Base-by-base conservation (phyloP, 1,284 basidiomycete genomes). In the Amylostereum chailletii region DNA sequence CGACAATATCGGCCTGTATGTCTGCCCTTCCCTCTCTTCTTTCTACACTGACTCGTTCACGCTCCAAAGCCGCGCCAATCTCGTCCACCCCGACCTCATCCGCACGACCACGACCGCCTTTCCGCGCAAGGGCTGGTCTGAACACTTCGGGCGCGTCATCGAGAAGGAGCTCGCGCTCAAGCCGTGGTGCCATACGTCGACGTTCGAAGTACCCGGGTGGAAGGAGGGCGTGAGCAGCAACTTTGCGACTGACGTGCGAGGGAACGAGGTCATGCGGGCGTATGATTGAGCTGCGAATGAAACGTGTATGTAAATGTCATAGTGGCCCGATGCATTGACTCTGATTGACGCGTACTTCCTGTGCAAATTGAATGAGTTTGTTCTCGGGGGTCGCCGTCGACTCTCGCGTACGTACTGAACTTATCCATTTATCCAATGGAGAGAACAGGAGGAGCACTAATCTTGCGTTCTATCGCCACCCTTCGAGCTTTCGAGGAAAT, bases 141-240 rank as follows among this genome's bases (percentile, higher is more conserved):
- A 70, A 53, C 65, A 67, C 55, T 78, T 76, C 52, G 69, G 67
- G 6, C 49, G 57, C n/a, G 69, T 71, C 29, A 69, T 79, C 54
- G 71, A 75, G 57, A 69, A 66, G 49, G 76, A 78, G 60, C 62
- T 74, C 42, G 42, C 58, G 27, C 60, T 72, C 40, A 77, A 77
- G 58, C 75, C 74, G 34, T 78, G 75, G 75, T 75, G 72, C 59
- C 75, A 77, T 59, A 68, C 70, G 7, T 63, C 71, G 30, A 70
- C 72, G 27, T 77, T 77, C 54, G 76, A 77, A 56, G 55, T 66
- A 6, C 70, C 75, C 6, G 63, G 63, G 54, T 76, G 75, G 75
- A 66, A 61, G 58, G 59, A 62, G 44, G 74, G 73, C 6, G 64
- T 68, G 32, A 57, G 54, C 49, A 77, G 75, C 55, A 71, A 74